Evolutionary conservation across 2,329 filamentous ascomycete species (phyloP).

Genomic region (Fusarium sp.): DNA sequence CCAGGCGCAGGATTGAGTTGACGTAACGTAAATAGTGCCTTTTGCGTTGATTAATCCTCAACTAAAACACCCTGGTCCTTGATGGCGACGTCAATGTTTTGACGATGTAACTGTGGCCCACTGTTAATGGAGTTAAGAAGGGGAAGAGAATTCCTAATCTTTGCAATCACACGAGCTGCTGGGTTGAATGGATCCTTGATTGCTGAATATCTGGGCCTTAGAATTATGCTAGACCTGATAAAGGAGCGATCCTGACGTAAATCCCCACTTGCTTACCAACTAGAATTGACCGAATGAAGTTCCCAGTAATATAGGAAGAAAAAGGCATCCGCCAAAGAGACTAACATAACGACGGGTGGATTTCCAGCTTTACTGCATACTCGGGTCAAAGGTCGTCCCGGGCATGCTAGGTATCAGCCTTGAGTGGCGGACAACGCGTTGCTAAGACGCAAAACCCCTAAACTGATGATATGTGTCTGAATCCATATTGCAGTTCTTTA

Average conservation of each 20-base stretch:
- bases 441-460: too few relatives aligned
- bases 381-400: too few relatives aligned
- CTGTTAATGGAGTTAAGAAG: background rate
- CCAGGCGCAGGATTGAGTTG: conserved; percentile 13
- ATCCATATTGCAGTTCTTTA: too few relatives aligned
- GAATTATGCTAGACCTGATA: background rate
- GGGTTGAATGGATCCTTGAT: background rate
- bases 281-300: background rate
- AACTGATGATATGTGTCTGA: too few relatives aligned
- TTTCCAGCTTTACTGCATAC: too few relatives aligned
- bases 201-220: background rate
- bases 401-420: too few relatives aligned
- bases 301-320: too few relatives aligned
- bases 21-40: background rate
- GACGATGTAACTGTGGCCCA: background rate
- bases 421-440: too few relatives aligned
- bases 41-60: background rate
- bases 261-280: background rate
- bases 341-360: too few relatives aligned
- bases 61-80: background rate
- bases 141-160: background rate
- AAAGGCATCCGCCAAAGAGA: too few relatives aligned
- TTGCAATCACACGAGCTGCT: background rate
- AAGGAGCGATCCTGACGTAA: background rate
- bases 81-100: background rate